Percentiles rank a stretch among this genome's conserved stretches.
phyloP scores from a whole-genome alignment of 2,329 filamentous ascomycete species.

The Apiospora pterosperma region DNA sequence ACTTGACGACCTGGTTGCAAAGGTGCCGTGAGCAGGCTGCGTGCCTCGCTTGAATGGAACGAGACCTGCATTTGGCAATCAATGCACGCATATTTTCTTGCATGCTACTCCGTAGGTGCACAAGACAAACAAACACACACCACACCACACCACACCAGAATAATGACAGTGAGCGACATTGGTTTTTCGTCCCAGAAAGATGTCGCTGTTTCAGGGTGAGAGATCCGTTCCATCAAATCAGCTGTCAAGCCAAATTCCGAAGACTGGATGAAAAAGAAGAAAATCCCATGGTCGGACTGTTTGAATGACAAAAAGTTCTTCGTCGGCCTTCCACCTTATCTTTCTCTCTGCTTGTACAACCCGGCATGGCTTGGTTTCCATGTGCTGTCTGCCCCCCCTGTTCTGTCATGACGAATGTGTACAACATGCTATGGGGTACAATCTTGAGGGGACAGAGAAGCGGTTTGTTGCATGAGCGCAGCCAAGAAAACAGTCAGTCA shows the following conservation, averaged over 20 bases:
- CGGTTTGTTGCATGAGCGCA: not conserved
- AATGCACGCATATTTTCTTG: not conserved
- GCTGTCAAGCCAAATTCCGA: not conserved
- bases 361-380: not conserved
- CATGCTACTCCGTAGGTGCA: no score
- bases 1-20: not conserved
- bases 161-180: not conserved
- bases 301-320: not conserved
- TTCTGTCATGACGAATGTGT: not conserved
- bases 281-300: not conserved
- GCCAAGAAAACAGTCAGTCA: not conserved
- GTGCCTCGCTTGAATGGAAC: not conserved
- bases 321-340: not conserved
- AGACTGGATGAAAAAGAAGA: not conserved
- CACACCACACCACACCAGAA: not conserved
- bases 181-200: not conserved
- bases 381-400: not conserved
- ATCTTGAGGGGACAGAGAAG: not conserved
- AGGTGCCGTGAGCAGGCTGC: not conserved
- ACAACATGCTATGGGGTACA: not conserved
- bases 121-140: not conserved
- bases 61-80: slow-evolving; percentile 1
- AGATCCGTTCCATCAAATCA: not conserved
- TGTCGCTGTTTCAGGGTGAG: not conserved
- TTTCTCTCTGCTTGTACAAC: not conserved